These are phyloP conservation scores for Yarrowia keelungensis DNA, from an alignment of 805 yeast species.

Conservation along the genomic window DNA sequence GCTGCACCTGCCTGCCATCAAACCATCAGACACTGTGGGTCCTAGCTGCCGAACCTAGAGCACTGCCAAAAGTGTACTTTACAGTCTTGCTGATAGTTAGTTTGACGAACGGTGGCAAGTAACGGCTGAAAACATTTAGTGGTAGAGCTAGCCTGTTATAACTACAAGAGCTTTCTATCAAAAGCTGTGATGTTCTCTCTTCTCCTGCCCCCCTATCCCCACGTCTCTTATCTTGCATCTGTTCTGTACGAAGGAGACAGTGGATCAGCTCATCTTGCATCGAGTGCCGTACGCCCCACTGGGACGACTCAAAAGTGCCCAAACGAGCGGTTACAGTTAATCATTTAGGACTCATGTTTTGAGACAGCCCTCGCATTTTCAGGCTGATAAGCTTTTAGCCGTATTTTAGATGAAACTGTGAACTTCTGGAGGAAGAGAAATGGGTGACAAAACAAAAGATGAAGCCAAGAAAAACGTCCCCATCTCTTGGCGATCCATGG, in stretches of 20 bases:
- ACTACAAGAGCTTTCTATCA: too few species aligned
- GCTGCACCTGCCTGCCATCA: background rate
- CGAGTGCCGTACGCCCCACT: conserved; percentile 22
- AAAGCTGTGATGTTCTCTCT: too few species aligned
- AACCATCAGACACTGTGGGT: conserved; percentile 3
- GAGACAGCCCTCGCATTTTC: conserved; percentile 16
- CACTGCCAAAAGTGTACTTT: conserved; percentile 7
- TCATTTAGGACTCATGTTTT: conserved; percentile 17
- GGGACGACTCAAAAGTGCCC: conserved; percentile 3
- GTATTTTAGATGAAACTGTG: conserved; percentile 10
- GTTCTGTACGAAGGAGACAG: background rate
- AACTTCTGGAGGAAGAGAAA: background rate
- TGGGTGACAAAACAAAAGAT: too few species aligned
- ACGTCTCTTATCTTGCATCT: conserved; percentile 19
- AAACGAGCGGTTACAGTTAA: background rate
- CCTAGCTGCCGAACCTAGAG: background rate
- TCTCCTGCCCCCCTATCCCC: background rate
- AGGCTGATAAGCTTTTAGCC: conserved; percentile 14
- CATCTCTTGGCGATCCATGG: background rate
- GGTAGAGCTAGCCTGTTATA: too few species aligned
- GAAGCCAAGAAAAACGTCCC: too few species aligned
- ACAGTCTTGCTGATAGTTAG: conserved; percentile 3
- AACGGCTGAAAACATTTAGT: too few species aligned
- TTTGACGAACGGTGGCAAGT: too few species aligned
- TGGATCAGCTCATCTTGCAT: conserved; percentile 6